Conservation (phyloP, 352 stramenopile species). For the Elongisporangium anandrum region DNA sequence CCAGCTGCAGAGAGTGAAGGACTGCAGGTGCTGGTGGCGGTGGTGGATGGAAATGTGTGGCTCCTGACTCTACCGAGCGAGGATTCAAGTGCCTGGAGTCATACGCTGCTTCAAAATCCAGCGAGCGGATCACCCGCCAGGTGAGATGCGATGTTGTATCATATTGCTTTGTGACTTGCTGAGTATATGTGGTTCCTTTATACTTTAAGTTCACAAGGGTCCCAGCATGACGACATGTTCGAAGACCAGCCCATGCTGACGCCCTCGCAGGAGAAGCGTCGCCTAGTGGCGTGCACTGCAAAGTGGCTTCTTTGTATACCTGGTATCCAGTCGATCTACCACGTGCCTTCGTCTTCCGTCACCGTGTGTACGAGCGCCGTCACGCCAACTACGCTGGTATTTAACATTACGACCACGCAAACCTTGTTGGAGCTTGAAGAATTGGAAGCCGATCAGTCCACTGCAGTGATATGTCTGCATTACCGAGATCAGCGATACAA, state of each 20-base stretch:
- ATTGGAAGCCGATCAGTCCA: conserved; percentile 68
- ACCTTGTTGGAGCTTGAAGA: conserved; percentile 31
- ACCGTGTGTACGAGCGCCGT: conserved; percentile 47
- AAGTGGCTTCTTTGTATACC: conserved; percentile 24
- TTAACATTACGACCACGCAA: conserved; percentile 7
- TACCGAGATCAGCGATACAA: conserved; percentile 6
- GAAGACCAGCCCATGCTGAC: conserved; percentile 3
- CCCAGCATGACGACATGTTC: neutral
- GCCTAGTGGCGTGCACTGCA: neutral
- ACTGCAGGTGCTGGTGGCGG: conserved; percentile 25
- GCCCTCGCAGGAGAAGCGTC: neutral
- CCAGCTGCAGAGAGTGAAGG: neutral
- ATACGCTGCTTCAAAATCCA: conserved; percentile 6
- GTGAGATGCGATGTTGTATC: neutral
- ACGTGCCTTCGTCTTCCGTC: conserved; percentile 13
- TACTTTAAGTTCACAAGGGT: neutral
- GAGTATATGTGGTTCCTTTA: too few relatives aligned
- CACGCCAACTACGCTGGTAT: conserved; percentile 44
- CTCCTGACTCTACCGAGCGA: conserved; percentile 27
- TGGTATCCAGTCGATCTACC: conserved; percentile 31
- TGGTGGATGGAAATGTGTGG: conserved; percentile 42
- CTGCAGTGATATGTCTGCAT: conserved; percentile 22
- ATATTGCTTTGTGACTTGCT: neutral
- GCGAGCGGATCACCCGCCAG: neutral
- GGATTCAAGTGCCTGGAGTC: conserved; percentile 3